Evolutionary conservation across 2,329 filamentous ascomycete species (phyloP), one percentile per base, ranked within the genome.

Genomic region (Leptographium procerum): DNA sequence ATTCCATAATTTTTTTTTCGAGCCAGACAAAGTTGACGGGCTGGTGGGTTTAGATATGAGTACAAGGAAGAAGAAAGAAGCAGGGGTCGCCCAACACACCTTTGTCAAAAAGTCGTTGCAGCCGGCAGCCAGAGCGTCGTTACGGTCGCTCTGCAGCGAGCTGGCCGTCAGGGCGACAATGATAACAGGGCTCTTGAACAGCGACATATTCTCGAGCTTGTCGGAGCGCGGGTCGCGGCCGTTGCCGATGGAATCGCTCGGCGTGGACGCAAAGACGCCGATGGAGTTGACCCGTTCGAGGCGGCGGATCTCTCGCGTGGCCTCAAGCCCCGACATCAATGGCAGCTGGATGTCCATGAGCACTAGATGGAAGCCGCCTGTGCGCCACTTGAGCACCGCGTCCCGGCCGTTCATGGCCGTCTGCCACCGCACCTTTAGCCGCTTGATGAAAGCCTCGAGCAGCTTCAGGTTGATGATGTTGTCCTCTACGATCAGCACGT

Each of bases 81-180:
- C 26, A 43, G 40, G 7, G n/a, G 3, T 31, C 2, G 8, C 31
- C 9, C 22, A 19, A 64, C 79, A 64, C 77, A 94, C 91, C 85
- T 96, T 96, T 61, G 94, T 97, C 69, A 99, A 77, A 72, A 97
- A 99, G 72, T 99, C 94, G 70, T 99, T 99, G 71, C 94, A 97
- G 5, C 94, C 94, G 45, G 92, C 94, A 31, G 92, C 92, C 66
- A 97, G 75, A 4, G 94, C 94, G 71, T 96, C 91, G 69, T 96
- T 91, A 64, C 94, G 83, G 75, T 99, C 94, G 69, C 90, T 95
- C 73, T 97, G 92, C 68, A 99, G 75, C 61, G 89, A 95, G 66
- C 90, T 95, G 13, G 94, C 94, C 31, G 94, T 99, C 66, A 99
- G 79, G 4, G 94, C 94, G 24, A 99, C 94, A 65, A 99, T 97